A percentile compares a stretch with the other conserved stretches of the same genome.
phyloP scores from a whole-genome alignment of 116 monocot species.

The Dioscorea cayenensis region DNA sequence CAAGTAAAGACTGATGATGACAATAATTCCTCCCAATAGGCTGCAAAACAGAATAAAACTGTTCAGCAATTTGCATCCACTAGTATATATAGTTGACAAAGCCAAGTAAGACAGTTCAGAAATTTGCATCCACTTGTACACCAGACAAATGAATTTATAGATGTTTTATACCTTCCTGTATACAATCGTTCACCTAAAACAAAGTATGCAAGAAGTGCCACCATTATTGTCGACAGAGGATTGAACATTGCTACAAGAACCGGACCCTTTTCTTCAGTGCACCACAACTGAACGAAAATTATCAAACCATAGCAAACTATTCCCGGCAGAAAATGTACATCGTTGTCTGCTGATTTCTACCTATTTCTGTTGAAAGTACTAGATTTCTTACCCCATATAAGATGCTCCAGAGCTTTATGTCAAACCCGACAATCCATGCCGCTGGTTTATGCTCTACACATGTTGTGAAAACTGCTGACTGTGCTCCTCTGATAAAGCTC shows the following conservation, averaged over 20 bases:
- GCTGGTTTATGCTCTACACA: constrained; percentile 44
- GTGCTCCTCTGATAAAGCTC: constrained; percentile 61
- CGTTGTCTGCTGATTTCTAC: too few species aligned
- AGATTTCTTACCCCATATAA: constrained; percentile 52
- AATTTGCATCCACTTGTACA: too few species aligned
- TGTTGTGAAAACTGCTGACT: constrained; percentile 67
- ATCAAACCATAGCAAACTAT: constrained; percentile 56
- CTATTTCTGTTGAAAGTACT: too few species aligned
- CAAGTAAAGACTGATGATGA: constrained; percentile 63
- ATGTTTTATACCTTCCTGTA: constrained; percentile 52
- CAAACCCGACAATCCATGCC: constrained; percentile 64
- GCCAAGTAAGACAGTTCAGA: too few species aligned
- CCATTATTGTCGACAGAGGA: constrained; percentile 70
- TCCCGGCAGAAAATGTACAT: constrained; percentile 39
- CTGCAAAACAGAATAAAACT: constrained; percentile 20
- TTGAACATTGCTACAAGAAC: constrained; percentile 93
- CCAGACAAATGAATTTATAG: too few species aligned
- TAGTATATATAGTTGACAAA: too few species aligned
- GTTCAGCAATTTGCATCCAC: neutral
- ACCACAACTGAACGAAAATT: constrained; percentile 71
- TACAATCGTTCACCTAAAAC: constrained; percentile 72
- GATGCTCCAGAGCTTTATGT: constrained; percentile 71
- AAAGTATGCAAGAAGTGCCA: constrained; percentile 65
- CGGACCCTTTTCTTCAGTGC: constrained; percentile 76
- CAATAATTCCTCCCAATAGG: constrained; percentile 65